Evolutionary conservation across 208 protist species (phyloP), one percentile per base, ranked within the genome.

Genomic region (Borovskyia barvae): DNA sequence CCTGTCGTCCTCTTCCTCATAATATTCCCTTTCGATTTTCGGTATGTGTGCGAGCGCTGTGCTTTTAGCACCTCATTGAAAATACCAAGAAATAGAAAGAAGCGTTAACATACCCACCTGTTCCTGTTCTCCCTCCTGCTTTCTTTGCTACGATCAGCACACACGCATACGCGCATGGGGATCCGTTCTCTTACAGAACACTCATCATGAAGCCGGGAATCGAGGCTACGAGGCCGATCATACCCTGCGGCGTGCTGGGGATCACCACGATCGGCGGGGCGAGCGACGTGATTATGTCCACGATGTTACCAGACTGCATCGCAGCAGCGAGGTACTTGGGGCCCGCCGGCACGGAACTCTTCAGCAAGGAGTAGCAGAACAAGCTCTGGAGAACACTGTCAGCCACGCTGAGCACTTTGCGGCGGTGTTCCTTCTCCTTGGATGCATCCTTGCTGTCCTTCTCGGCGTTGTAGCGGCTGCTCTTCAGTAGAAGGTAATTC

Each of bases 331-430:
- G 29, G 62, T 79, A 33, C 48, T 17, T 24, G 29, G 77, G 78
- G 37, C 82, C 82, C 4, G 67, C 69, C 29, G 82, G 78, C 24
- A 73, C 51, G 20, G 82, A 72, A 55, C 37, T 54, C 72, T 85
- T 85, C 33, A 91, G 55, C 33, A 94, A 69, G 9, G 71, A 77
- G 70, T 90, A 92, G 71, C 76, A 67, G 60, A 90, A 88, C 48
- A 87, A 65, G 61, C 77, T 87, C 70, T 75, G 70, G 36, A 82
- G 67, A 36, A 87, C 51, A 58, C 80, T 68, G 60, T 94, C 87
- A 26, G 58, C 65, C 11, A 82, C 52, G 46, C 54, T 72, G 33
- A 90, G 59, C 19, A 82, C 70, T 69, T 79, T 89, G 53, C 77
- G 74, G 56, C 56, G 36, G 42, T 90, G 75, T 33, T 83, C 80